phyloP scores from a whole-genome alignment of 257 asterid species.

The Penstemon davidsonii region DNA sequence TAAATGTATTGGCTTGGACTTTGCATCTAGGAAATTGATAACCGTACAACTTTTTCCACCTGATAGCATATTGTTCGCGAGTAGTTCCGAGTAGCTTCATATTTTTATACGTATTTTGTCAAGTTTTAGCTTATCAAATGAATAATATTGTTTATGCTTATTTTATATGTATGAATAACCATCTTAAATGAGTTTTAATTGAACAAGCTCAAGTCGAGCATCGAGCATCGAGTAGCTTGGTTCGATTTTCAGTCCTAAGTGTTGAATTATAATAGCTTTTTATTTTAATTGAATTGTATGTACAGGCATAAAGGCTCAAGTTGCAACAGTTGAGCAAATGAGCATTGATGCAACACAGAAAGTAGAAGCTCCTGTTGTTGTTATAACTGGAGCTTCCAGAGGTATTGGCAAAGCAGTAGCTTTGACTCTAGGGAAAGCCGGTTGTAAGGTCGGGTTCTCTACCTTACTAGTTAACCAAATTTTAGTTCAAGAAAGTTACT shows the following conservation, averaged over 20 bases:
- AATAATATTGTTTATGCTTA: no score
- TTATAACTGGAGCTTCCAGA: constrained; percentile 94
- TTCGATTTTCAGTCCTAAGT: no score
- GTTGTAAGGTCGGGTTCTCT: constrained; percentile 71
- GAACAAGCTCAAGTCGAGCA: no score
- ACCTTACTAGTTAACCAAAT: background rate
- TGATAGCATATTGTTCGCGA: no score
- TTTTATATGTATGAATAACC: no score
- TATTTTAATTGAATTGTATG: constrained; percentile 10
- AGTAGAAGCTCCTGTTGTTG: constrained; percentile 78
- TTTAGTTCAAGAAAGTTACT: constrained; percentile 12
- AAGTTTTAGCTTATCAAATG: no score
- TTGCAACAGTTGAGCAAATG: constrained; percentile 56
- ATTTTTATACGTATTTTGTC: no score
- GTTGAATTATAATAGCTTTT: background rate
- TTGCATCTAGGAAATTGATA: no score
- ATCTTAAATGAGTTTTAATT: no score
- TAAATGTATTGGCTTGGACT: constrained; percentile 3
- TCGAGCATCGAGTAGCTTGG: no score
- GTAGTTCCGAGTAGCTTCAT: no score
- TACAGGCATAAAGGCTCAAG: constrained; percentile 76
- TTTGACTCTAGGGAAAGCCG: constrained; percentile 87
- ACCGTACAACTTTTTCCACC: no score
- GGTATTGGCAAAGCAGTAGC: constrained; percentile 97
- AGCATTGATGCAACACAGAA: constrained; percentile 46